phyloP scores from a whole-genome alignment of 208 protist species.

The Acanthamoeba polyphaga region DNA sequence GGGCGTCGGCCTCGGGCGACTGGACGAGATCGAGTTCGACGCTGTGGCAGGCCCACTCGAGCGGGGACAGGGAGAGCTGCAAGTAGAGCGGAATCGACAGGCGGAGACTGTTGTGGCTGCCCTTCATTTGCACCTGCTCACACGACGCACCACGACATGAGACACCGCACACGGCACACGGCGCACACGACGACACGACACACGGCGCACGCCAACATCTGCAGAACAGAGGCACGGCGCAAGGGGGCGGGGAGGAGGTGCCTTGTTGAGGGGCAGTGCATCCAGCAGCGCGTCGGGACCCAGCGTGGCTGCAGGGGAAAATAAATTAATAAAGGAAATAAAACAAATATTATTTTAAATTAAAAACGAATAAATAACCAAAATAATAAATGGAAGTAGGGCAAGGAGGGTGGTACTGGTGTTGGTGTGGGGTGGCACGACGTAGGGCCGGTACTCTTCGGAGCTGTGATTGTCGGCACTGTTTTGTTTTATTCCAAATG shows the following conservation, averaged over 20 bases:
- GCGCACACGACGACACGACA: background rate
- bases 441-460: background rate
- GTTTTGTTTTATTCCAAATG: background rate
- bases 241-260: background rate
- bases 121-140: slow-evolving; percentile 10
- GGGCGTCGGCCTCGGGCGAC: background rate
- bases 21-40: background rate
- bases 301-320: background rate
- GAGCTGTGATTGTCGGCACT: background rate
- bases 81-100: background rate
- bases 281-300: background rate
- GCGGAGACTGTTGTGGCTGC: slow-evolving; percentile 13
- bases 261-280: slow-evolving; percentile 18
- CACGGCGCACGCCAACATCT: background rate
- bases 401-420: background rate
- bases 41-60: background rate
- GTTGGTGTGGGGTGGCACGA: background rate
- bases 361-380: background rate
- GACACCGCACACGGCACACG: background rate
- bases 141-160: background rate
- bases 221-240: too few relatives aligned
- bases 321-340: background rate
- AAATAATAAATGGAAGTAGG: too few relatives aligned
- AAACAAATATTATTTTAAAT: background rate
- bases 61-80: background rate